Base-by-base conservation (phyloP, 495 filamentous ascomycete species). In the Penicillium maclennaniae region DNA sequence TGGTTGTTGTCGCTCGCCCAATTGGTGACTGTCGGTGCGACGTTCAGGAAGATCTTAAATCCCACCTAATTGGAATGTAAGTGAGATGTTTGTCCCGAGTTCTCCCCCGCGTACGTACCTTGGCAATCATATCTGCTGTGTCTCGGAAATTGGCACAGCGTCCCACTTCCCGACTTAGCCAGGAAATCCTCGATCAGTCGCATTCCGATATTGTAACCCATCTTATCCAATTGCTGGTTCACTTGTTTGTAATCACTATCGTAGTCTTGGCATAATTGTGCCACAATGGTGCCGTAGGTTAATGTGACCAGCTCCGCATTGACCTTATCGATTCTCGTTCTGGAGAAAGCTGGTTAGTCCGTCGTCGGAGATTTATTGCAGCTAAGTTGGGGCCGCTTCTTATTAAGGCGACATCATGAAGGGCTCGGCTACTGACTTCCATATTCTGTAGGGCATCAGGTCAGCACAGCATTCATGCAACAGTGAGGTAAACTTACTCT, bases 41-140 rank as follows among this genome's bases (percentile, higher is more conserved):
- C 89, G 61, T 98, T 98, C 49, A 98, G 83, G 69, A 98, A 98
- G 52, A 97, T 95, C 78, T 97, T 97, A 74, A 98, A 98, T 49
- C 93, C 93, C 55, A 97, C 86, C 92, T 97, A 59, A 21, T 52
- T 16, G 10, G 14, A 45, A 15, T n/a, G 43, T 55, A 39, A 48
- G 50, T 20, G 23, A 43, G 27, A 34, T 14, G 31, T 4, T 1
- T 14, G 31, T 12, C 10, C 31, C 43, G 20, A 1, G 23, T 26
- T 10, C 27, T 34, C 25, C 19, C 20, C 27, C 6, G 19, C 44
- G 17, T 19, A 52, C 72, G 23, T 69, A 95, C 93, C 83, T 95
- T 96, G 0, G 92, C 83, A 56, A 97, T 91, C 82, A 91, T 93
- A 73, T 98, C 93, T 37, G 92, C 92, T 16, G 93, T 97, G 67